Evolutionary conservation across 345 rosid genomes (phyloP), one percentile per base, ranked within the genome.

Genomic region (Gossypium australe): DNA sequence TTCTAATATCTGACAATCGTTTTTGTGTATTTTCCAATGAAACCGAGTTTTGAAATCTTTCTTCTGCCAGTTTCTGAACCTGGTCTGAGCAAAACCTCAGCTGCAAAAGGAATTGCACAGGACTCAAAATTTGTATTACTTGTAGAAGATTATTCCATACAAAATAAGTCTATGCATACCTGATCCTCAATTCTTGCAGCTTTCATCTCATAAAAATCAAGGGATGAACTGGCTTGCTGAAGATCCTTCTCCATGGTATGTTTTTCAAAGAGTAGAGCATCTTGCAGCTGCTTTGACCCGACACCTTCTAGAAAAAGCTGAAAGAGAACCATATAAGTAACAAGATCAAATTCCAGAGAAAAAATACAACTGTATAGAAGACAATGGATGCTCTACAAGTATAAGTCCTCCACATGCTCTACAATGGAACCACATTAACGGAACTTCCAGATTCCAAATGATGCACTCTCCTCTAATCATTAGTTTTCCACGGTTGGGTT

Each of bases 291-390:
- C 77, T 87, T 93, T 38, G 98, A 91, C 62, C 79, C 83, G 67
- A 88, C 78, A 70, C 95, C 91, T 81, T 96, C 99, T 81, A 93
- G 74, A 80, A 86, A 86, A 78, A 96, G 97, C 99, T 96, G 86
- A 75, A 82, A 76, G 77, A 81, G 73, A 71, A 77, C 45, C 66
- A 61, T 12, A 13, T 48, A 76, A 79, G 45, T 27, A 49, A 66
- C 73, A 71, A 79, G 58, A 74, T 76, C 79, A 76, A 75, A 27
- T 56, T 73, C 69, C 22, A 51, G 13, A 25, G 16, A 27, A 14
- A 14, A 24, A 59, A 71, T 43, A 69, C 67, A 68, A 22, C 49
- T 16, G 7, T 11, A 68, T 8, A 68, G 72, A 49, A 68, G 12
- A 34, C 63, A n/a, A 48, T 16, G 43, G 22, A 25, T 25, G 34